These are phyloP conservation scores for Diplodia mutila DNA, from an alignment of 2,329 filamentous ascomycete genomes.

Conservation along the genomic window DNA sequence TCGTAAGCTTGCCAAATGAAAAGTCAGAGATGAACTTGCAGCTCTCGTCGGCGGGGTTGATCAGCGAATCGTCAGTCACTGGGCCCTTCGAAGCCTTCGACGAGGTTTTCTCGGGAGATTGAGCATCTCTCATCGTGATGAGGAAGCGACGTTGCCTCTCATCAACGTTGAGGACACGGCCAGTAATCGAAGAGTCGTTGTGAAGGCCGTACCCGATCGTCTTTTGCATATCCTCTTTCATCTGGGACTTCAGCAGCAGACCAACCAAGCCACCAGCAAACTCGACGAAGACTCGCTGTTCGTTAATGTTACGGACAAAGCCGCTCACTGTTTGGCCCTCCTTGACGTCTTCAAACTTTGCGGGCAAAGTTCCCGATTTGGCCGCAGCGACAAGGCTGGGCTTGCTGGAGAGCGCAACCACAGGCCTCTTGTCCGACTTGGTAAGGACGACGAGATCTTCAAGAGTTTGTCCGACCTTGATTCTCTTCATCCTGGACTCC, in stretches of 20 bases:
- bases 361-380: conserved; percentile 72
- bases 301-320: conserved; percentile 83
- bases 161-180: conserved; percentile 74
- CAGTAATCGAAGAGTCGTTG: conserved; percentile 74
- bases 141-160: conserved; percentile 70
- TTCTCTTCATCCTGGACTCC: conserved; percentile 74
- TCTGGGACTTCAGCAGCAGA: conserved; percentile 76
- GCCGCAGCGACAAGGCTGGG: conserved; percentile 77
- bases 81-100: conserved; percentile 30
- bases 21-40: conserved; percentile 73
- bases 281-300: conserved; percentile 78
- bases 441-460: conserved; percentile 83
- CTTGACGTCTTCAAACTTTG: conserved; percentile 70
- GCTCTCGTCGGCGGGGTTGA: conserved; percentile 67
- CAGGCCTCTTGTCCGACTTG: conserved; percentile 76
- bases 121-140: conserved; percentile 61
- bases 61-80: conserved; percentile 46
- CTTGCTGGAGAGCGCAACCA: conserved; percentile 80
- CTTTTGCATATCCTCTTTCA: conserved; percentile 70
- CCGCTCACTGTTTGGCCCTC: conserved; percentile 72
- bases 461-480: conserved; percentile 81
- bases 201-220: conserved; percentile 78
- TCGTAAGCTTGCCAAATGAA: conserved; percentile 70
- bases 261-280: conserved; percentile 79
- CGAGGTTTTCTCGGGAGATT: conserved; percentile 41